phyloP scores from a whole-genome alignment of 345 rosid species.

The Euphorbia lathyris region DNA sequence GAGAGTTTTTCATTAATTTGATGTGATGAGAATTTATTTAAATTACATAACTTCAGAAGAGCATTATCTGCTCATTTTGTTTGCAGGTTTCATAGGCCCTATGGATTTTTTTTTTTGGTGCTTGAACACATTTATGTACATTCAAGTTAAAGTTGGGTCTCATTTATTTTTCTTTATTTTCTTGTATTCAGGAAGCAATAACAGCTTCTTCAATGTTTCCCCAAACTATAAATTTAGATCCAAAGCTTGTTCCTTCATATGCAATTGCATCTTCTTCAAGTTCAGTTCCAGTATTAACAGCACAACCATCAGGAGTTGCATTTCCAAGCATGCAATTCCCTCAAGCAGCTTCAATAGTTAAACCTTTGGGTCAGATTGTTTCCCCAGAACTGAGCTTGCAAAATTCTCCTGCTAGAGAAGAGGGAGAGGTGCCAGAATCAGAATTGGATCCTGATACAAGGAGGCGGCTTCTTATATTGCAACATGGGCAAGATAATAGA shows the following conservation, averaged over 20 bases:
- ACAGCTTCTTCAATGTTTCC: slow-evolving; percentile 56
- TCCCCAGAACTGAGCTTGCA: slow-evolving; percentile 70
- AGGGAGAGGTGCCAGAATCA: slow-evolving; percentile 98
- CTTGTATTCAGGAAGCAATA: slow-evolving; percentile 64
- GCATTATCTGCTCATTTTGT: not conserved
- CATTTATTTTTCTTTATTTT: slow-evolving; percentile 16
- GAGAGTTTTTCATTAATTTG: slow-evolving; percentile 8
- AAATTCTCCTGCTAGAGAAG: slow-evolving; percentile 95
- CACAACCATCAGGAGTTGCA: slow-evolving; percentile 48
- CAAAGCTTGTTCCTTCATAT: slow-evolving; percentile 53
- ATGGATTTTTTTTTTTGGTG: not conserved
- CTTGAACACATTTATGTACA: not conserved
- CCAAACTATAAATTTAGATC: slow-evolving; percentile 57
- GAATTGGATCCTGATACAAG: slow-evolving; percentile 97
- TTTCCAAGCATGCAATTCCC: slow-evolving; percentile 55
- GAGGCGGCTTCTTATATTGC: slow-evolving; percentile 95
- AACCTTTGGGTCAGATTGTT: slow-evolving; percentile 52
- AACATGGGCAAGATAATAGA: slow-evolving; percentile 93
- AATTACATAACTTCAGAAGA: not conserved
- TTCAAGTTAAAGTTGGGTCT: slow-evolving; percentile 5
- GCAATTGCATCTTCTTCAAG: slow-evolving; percentile 64
- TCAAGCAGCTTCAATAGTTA: slow-evolving; percentile 48
- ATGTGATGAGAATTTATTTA: not conserved
- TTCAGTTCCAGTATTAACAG: slow-evolving; percentile 43
- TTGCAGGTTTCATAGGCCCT: slow-evolving; percentile 1